These are phyloP conservation scores for Paecilomyces formosus DNA, from an alignment of 2,329 filamentous ascomycete genomes.

Conservation along the genomic window DNA sequence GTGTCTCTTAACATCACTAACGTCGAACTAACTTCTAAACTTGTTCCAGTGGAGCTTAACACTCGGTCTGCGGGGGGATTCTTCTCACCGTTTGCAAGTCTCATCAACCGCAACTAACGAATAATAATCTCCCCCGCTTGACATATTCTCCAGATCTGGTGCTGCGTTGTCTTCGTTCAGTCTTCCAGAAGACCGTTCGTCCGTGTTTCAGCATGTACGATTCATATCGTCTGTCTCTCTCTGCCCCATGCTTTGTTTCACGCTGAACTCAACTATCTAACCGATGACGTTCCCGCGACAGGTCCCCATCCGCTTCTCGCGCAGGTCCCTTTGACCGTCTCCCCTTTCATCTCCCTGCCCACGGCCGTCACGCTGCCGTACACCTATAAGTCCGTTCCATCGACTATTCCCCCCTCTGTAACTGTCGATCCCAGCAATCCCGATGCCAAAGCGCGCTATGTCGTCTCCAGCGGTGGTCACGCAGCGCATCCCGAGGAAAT, in stretches of 20 bases:
- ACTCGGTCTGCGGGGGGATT: neutral
- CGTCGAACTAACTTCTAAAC: neutral
- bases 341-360: conserved; percentile 86
- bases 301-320: conserved; percentile 80
- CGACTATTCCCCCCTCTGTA: conserved; percentile 69
- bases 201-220: conserved; percentile 35
- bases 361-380: conserved; percentile 87
- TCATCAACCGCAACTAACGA: neutral
- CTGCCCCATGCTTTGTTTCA: neutral
- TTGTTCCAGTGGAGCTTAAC: neutral
- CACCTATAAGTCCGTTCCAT: conserved; percentile 86
- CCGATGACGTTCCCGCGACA: conserved; percentile 25
- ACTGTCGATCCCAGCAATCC: conserved; percentile 44
- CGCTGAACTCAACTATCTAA: neutral
- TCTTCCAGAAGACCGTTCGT: neutral
- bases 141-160: neutral
- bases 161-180: neutral
- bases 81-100: too few relatives aligned
- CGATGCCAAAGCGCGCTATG: conserved; percentile 55
- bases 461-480: conserved; percentile 69
- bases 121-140: neutral
- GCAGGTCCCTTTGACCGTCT: conserved; percentile 88
- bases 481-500: conserved; percentile 84
- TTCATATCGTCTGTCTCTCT: conserved; percentile 31
- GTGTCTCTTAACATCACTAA: neutral